Conservation (phyloP, 208 protist genomes). For the Crithidia brevicula region DNA sequence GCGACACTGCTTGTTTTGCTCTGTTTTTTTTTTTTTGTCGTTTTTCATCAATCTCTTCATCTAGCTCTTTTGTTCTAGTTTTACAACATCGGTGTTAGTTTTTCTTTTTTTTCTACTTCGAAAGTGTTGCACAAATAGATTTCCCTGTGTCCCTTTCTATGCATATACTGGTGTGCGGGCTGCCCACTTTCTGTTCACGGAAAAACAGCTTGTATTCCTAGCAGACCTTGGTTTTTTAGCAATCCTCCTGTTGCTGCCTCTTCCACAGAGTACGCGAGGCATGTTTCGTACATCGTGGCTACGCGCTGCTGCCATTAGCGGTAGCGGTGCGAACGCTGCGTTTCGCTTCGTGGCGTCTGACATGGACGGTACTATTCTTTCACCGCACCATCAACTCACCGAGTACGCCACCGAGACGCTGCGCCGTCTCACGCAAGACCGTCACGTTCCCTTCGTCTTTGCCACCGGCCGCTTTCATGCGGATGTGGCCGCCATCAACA, state of each 20-base stretch:
- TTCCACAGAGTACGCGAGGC: too few relatives aligned
- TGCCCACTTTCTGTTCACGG: too few relatives aligned
- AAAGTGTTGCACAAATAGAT: too few relatives aligned
- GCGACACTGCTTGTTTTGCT: too few relatives aligned
- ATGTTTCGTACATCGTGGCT: conserved; percentile 20
- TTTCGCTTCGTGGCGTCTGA: conserved; percentile 58
- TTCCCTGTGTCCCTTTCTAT: too few relatives aligned
- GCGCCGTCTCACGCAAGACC: conserved; percentile 49
- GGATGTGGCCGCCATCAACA: conserved; percentile 51
- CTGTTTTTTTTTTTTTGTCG: not conserved
- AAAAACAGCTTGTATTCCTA: too few relatives aligned
- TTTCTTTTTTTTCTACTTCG: too few relatives aligned
- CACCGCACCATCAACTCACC: conserved; percentile 42
- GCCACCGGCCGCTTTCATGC: conserved; percentile 70
- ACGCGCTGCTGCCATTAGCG: not conserved
- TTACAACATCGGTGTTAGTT: too few relatives aligned
- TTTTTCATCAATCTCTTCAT: not conserved
- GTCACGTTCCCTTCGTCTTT: conserved; percentile 70
- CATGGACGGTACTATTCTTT: conserved; percentile 65
- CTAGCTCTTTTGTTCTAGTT: not conserved
- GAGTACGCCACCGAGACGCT: conserved; percentile 43
- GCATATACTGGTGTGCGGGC: too few relatives aligned
- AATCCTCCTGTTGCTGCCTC: too few relatives aligned
- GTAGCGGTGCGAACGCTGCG: too few relatives aligned
- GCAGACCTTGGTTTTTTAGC: too few relatives aligned